Evolutionary conservation across 75 land plant genomes (phyloP).

Genomic region (Selaginella moellendorffii): DNA sequence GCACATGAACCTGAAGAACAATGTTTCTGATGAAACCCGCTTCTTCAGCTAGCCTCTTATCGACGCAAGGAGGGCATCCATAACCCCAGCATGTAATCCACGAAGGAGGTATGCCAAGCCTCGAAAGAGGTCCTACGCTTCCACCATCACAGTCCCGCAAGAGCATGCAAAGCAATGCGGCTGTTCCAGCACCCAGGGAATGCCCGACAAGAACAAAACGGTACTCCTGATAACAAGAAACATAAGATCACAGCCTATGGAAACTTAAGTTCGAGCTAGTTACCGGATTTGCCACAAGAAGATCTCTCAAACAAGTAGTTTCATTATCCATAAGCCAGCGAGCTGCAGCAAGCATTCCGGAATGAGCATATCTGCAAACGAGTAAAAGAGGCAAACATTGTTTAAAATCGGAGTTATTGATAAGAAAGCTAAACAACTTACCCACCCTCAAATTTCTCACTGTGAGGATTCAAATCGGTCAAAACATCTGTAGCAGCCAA

Average conservation of each 20-base stretch:
- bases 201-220: constrained; percentile 31
- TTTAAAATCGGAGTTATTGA: background rate
- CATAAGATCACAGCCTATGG: too few relatives aligned
- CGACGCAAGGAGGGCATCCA: constrained; percentile 42
- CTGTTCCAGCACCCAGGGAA: constrained; percentile 37
- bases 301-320: constrained; percentile 11
- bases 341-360: constrained; percentile 34
- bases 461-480: constrained; percentile 38
- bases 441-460: constrained; percentile 40
- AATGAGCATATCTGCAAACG: constrained; percentile 27
- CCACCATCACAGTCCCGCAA: constrained; percentile 14
- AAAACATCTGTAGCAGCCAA: constrained; percentile 27
- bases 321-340: constrained; percentile 32
- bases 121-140: background rate
- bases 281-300: constrained; percentile 22
- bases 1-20: constrained; percentile 26
- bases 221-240: constrained; percentile 19
- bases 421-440: constrained; percentile 8
- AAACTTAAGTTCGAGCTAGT: too few relatives aligned
- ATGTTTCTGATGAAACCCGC: constrained; percentile 22
- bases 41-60: constrained; percentile 19
- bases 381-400: background rate
- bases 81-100: constrained; percentile 34
- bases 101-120: constrained; percentile 14
- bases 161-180: constrained; percentile 22